A percentile compares a stretch with the other conserved stretches of the same genome.
Conservation (phyloP, 2,329 filamentous ascomycete species). For the Nigrospora oryzae region DNA sequence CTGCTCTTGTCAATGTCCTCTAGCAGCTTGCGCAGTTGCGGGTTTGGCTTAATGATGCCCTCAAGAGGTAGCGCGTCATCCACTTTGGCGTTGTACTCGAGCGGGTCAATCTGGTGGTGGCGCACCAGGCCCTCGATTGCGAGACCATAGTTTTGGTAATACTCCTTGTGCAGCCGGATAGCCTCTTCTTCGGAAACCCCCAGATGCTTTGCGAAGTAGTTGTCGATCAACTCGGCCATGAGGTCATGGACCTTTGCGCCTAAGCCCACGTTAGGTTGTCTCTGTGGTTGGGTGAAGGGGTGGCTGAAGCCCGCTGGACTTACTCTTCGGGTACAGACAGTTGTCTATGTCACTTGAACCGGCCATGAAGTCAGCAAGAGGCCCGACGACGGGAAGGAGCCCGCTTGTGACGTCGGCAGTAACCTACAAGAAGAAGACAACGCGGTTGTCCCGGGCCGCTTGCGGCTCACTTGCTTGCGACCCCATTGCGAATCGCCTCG, state of each 20-base stretch:
- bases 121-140: slow-evolving; percentile 91
- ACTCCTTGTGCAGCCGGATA: slow-evolving; percentile 76
- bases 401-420: slow-evolving; percentile 11
- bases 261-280: slow-evolving; percentile 20
- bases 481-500: slow-evolving; percentile 13
- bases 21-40: slow-evolving; percentile 65
- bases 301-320: slow-evolving; percentile 15
- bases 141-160: slow-evolving; percentile 94
- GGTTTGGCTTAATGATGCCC: slow-evolving; percentile 70
- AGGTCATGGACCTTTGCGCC: slow-evolving; percentile 75
- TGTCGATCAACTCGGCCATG: slow-evolving; percentile 76
- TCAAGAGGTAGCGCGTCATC: slow-evolving; percentile 91
- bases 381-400: not conserved
- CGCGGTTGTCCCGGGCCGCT: slow-evolving; percentile 13
- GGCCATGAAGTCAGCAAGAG: not conserved
- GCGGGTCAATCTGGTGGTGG: slow-evolving; percentile 88
- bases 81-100: slow-evolving; percentile 90
- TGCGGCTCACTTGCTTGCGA: slow-evolving; percentile 12
- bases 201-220: slow-evolving; percentile 60
- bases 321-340: slow-evolving; percentile 86
- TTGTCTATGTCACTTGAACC: slow-evolving; percentile 94
- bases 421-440: slow-evolving; percentile 37
- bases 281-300: not conserved
- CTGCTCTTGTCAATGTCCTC: slow-evolving; percentile 75
- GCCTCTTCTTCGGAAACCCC: slow-evolving; percentile 69